These are phyloP conservation scores for Salix exigua DNA, from an alignment of 345 rosid species.

Conservation along the genomic window DNA sequence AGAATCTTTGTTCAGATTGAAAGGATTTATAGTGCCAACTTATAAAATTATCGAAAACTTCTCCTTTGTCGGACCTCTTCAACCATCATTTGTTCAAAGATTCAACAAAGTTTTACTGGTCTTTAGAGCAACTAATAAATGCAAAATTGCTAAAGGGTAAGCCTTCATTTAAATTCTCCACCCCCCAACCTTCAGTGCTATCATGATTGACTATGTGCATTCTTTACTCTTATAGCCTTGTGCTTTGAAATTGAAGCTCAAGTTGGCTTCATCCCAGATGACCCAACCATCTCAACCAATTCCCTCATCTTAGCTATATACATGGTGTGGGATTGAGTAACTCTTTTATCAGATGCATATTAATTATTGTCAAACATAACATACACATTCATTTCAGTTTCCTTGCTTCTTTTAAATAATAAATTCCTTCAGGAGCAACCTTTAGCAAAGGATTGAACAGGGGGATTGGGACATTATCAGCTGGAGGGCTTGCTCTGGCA, in stretches of 20 bases:
- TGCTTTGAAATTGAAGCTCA: no score
- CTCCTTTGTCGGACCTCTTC: background rate
- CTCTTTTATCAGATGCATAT: no score
- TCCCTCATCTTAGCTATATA: no score
- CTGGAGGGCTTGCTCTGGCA: constrained; percentile 86
- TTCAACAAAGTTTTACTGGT: background rate
- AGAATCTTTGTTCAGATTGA: background rate
- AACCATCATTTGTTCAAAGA: background rate
- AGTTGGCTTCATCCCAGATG: no score
- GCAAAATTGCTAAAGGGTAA: no score
- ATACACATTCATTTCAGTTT: background rate
- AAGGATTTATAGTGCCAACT: background rate
- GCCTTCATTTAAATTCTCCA: no score
- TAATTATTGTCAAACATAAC: background rate
- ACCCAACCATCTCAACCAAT: no score
- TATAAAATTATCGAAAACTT: background rate
- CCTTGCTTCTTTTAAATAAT: background rate
- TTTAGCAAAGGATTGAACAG: constrained; percentile 91
- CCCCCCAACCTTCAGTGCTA: no score
- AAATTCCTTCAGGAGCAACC: constrained; percentile 62
- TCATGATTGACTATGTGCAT: no score
- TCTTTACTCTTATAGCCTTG: no score
- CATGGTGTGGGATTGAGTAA: no score
- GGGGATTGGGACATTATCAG: constrained; percentile 85
- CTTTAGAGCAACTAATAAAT: no score